Conservation (phyloP, 1,139 yeast genomes). For the Taphrina sp. region DNA sequence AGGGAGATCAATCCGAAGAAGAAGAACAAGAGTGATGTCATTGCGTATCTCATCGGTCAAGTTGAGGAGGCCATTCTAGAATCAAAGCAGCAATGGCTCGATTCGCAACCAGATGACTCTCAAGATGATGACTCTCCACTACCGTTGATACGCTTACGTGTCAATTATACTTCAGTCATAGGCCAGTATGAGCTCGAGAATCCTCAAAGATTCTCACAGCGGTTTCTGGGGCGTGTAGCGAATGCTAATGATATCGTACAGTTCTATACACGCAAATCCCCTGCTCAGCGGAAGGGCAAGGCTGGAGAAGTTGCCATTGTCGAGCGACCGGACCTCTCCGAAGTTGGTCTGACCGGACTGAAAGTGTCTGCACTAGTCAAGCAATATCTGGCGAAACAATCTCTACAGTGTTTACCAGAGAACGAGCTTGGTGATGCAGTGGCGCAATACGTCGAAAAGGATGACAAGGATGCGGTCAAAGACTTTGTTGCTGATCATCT, state of each 20-base stretch:
- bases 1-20: slow-evolving; percentile 59
- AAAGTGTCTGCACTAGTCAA: slow-evolving; percentile 60
- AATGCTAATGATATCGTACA: slow-evolving; percentile 81
- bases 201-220: slow-evolving; percentile 80
- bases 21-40: slow-evolving; percentile 47
- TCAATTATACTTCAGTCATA: slow-evolving; percentile 59
- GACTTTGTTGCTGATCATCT: slow-evolving; percentile 65
- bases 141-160: slow-evolving; percentile 77
- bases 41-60: slow-evolving; percentile 53
- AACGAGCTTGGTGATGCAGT: slow-evolving; percentile 73
- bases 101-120: slow-evolving; percentile 42
- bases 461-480: slow-evolving; percentile 69
- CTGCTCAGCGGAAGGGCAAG: slow-evolving; percentile 22
- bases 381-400: slow-evolving; percentile 60
- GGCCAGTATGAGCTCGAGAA: slow-evolving; percentile 92
- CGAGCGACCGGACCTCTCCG: slow-evolving; percentile 30
- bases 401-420: slow-evolving; percentile 70
- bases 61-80: slow-evolving; percentile 65
- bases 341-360: slow-evolving; percentile 40
- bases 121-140: slow-evolving; percentile 51
- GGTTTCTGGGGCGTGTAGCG: slow-evolving; percentile 88
- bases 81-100: slow-evolving; percentile 57
- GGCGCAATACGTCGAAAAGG: slow-evolving; percentile 70
- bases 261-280: slow-evolving; percentile 54
- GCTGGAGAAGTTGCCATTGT: background rate